These are phyloP conservation scores for Cutaneotrichosporon dermatis DNA, from an alignment of 1,284 basidiomycete species.

Conservation along the genomic window DNA sequence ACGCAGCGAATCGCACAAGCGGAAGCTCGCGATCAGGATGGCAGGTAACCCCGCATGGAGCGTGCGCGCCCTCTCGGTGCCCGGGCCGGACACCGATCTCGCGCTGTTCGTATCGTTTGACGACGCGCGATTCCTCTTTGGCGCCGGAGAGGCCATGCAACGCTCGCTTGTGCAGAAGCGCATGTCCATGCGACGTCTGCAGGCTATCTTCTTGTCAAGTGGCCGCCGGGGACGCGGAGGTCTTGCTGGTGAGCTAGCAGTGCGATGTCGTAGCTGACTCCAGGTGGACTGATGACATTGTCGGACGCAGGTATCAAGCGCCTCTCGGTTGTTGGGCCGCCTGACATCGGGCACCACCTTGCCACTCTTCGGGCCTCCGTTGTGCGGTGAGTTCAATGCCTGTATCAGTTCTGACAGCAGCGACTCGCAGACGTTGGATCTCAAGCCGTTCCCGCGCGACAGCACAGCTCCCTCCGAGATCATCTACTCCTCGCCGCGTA, in stretches of 20 bases:
- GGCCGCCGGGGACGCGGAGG: constrained; percentile 57
- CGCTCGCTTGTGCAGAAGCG: constrained; percentile 66
- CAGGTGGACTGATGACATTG: constrained; percentile 75
- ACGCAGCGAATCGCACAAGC: too few species aligned
- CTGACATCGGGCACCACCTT: constrained; percentile 64
- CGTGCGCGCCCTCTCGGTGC: constrained; percentile 46
- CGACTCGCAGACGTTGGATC: constrained; percentile 13
- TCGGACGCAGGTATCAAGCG: constrained; percentile 64
- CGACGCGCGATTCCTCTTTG: constrained; percentile 76
- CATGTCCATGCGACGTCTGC: constrained; percentile 61
- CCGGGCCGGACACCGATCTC: constrained; percentile 71
- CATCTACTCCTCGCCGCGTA: constrained; percentile 23
- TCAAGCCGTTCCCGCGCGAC: constrained; percentile 13
- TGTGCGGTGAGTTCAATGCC: constrained; percentile 20
- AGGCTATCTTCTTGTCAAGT: constrained; percentile 68
- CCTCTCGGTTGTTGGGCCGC: constrained; percentile 66
- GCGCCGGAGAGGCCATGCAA: constrained; percentile 74
- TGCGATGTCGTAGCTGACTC: constrained; percentile 9
- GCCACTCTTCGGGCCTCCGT: constrained; percentile 56
- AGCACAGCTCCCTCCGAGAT: constrained; percentile 15
- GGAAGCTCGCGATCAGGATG: not conserved
- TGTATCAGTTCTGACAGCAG: constrained; percentile 20
- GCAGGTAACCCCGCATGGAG: constrained; percentile 34
- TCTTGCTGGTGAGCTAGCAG: constrained; percentile 60
- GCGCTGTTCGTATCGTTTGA: constrained; percentile 70